Evolutionary conservation across 345 rosid species (phyloP).

Genomic region (Garcia nutans): DNA sequence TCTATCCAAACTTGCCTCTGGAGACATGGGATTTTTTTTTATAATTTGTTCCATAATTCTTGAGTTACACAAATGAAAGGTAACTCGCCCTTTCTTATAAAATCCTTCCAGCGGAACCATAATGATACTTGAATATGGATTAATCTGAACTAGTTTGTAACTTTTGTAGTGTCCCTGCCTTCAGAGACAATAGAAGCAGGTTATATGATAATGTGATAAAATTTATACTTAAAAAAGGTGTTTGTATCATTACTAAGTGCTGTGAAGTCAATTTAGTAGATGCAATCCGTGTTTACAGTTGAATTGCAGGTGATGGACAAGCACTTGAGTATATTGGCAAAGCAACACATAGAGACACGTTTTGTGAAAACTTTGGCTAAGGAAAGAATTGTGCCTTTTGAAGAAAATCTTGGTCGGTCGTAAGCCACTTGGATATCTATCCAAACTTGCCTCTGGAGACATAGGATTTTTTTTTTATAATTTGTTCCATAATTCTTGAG

Average conservation of each 20-base stretch:
- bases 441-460: not conserved
- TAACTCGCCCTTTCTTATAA: not conserved
- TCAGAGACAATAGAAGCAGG: not conserved
- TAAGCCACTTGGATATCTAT: not conserved
- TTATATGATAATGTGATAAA: not conserved
- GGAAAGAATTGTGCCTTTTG: slow-evolving; percentile 43
- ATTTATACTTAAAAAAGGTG: not conserved
- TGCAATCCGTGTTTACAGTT: slow-evolving; percentile 10
- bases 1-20: not conserved
- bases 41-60: not conserved
- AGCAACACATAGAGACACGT: slow-evolving; percentile 93
- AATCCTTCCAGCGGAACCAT: not conserved
- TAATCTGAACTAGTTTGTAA: not conserved
- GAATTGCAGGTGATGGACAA: slow-evolving; percentile 89
- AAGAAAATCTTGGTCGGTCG: not conserved
- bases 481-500: not conserved
- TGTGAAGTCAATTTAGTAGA: not conserved
- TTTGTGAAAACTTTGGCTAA: slow-evolving; percentile 92
- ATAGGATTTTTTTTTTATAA: not conserved
- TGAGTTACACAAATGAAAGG: not conserved
- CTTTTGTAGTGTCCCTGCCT: not conserved
- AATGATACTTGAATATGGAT: not conserved
- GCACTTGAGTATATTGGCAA: slow-evolving; percentile 74
- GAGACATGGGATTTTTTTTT: not conserved
- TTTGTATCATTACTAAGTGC: not conserved